phyloP scores from a whole-genome alignment of 768 basidiomycete species.

The Hysterangium stoloniferum region DNA sequence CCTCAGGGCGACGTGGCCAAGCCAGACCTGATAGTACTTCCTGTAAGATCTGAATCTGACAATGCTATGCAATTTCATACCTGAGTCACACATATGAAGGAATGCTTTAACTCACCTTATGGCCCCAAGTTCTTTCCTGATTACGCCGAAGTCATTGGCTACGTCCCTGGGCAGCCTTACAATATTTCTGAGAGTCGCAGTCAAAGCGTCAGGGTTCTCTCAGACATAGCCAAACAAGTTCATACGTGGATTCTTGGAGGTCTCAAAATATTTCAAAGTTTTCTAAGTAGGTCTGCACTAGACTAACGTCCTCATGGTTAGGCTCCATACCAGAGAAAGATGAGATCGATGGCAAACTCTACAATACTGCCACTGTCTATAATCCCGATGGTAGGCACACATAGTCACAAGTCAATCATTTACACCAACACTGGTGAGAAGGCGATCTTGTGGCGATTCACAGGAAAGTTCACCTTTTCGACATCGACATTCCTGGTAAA shows the following conservation, averaged over 20 bases:
- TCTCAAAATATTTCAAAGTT: constrained; percentile 20
- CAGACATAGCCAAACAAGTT: constrained; percentile 67
- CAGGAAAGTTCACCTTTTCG: constrained; percentile 94
- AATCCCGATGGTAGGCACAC: constrained; percentile 54
- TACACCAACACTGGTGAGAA: constrained; percentile 20
- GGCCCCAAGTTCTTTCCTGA: constrained; percentile 72
- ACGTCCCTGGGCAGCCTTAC: constrained; percentile 48
- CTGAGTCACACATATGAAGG: constrained; percentile 34
- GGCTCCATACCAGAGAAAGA: constrained; percentile 92
- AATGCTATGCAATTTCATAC: not conserved
- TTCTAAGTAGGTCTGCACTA: constrained; percentile 5
- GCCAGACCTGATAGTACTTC: constrained; percentile 78
- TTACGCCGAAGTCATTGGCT: constrained; percentile 76
- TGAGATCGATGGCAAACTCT: constrained; percentile 50
- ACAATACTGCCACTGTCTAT: constrained; percentile 92
- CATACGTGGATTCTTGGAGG: constrained; percentile 92
- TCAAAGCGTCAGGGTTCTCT: constrained; percentile 77
- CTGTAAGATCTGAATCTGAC: constrained; percentile 38
- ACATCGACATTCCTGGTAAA: constrained; percentile 92
- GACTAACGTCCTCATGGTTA: constrained; percentile 24
- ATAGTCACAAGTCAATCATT: constrained; percentile 2
- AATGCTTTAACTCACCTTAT: constrained; percentile 87
- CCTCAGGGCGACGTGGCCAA: constrained; percentile 35
- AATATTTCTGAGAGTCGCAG: constrained; percentile 49
- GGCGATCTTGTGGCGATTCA: constrained; percentile 83